Base-by-base conservation (phyloP, 129 eudicot genomes). In the Chrysanthemum seticuspe region DNA sequence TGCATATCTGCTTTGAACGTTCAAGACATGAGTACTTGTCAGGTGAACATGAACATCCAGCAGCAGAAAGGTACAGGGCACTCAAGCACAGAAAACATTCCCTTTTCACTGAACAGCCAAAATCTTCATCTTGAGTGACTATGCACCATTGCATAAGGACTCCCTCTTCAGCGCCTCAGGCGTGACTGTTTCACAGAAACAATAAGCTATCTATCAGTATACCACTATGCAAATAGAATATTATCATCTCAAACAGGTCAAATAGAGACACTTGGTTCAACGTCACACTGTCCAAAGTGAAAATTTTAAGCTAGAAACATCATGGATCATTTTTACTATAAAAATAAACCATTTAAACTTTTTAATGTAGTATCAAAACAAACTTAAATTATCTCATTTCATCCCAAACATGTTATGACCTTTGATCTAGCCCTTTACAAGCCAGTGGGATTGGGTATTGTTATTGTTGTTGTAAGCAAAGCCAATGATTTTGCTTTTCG, bases 11-110 rank as follows among this genome's bases (percentile, higher is more conserved):
- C 79, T 89, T 87, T 18, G 95, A 78, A 68, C 89, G 98, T 54
- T 76, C 76, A 2, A 86, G 92, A 64, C 98, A 93, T 23, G 98
- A 55, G 67, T 78, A 89, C 73, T 40, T 87, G 27, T 78, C 76
- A 0, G 95, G 86, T 15, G 91, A 85, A 73, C 98, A 93, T 8
- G 86, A 48, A 62, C 98, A 93, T 15, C 79, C 79, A 5, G 74
- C 81, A 47, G 89, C 90, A 59, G 98, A 93, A 36, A 93, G 88
- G 79, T 87, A 85, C 57, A 89, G 70, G 75, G 87, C 97, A 53
- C 76, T 85, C 4, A 76, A 66, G 79, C 98, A 93, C 36, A 78
- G 58, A 25, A 60, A 9, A 69, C 98, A 93, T 55, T 93, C 97
- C 76, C 83, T 77, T 71, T 88, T 86, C 51, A 64, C 70, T 11